Evolutionary conservation across 768 basidiomycete species (phyloP).

Genomic region (Tulasnella sp.): DNA sequence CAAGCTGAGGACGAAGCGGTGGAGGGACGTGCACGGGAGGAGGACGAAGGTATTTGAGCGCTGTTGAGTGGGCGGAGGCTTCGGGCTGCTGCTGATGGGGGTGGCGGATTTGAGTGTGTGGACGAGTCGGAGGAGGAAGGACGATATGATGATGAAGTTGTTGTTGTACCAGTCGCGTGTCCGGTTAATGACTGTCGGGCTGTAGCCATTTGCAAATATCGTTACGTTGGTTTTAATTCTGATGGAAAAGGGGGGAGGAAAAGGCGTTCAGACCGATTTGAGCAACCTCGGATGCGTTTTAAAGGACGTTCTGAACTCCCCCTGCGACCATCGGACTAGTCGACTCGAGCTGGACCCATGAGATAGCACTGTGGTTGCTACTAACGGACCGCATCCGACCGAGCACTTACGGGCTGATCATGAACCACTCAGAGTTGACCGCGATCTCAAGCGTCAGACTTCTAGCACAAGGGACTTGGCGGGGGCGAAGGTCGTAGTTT

Average conservation of each 20-base stretch:
- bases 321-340: neutral
- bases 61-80: neutral
- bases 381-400: no score
- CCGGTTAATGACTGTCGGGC: neutral
- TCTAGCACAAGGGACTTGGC: no score
- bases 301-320: neutral
- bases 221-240: no score
- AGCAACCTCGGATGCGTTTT: neutral
- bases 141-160: neutral
- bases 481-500: no score
- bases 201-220: neutral
- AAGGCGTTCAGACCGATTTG: neutral
- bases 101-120: no score
- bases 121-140: neutral
- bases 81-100: neutral
- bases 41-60: neutral
- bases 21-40: neutral
- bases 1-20: neutral
- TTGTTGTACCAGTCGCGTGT: neutral
- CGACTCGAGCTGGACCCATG: no score
- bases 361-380: no score
- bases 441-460: no score
- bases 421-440: no score
- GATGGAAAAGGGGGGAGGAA: no score
- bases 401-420: no score